Percentiles rank a stretch among this genome's conserved stretches.
Evolutionary conservation across 83 land plant genomes (phyloP).

Genomic region (Picea engelmannii): DNA sequence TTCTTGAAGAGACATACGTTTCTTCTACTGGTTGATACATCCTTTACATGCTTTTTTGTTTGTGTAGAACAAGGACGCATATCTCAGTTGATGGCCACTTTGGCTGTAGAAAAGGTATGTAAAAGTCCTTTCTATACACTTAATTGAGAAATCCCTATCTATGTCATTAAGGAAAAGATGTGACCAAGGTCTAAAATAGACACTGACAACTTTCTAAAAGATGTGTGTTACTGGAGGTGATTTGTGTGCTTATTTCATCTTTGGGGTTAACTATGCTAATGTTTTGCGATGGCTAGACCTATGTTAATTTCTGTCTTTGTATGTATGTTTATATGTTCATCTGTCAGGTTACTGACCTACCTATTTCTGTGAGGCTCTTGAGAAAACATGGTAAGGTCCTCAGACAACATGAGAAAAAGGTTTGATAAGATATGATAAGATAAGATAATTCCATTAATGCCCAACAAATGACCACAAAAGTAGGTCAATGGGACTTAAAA

Average conservation of each 20-base stretch:
- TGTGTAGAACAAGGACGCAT: neutral
- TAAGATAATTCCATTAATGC: too few relatives aligned
- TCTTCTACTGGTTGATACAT: neutral
- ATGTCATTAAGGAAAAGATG: neutral
- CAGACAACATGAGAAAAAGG: neutral
- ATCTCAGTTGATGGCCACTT: neutral
- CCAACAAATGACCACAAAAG: too few relatives aligned
- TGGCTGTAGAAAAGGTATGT: conserved; percentile 13
- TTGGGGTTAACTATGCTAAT: neutral
- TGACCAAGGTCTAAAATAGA: neutral
- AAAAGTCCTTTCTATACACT: neutral
- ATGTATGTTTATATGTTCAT: neutral
- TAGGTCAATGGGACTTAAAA: too few relatives aligned
- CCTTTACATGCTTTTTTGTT: neutral
- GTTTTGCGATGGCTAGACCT: neutral
- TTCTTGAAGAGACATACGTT: neutral
- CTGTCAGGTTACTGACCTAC: neutral
- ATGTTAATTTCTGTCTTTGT: neutral
- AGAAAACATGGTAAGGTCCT: neutral
- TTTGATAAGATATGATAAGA: too few relatives aligned
- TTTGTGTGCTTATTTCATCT: neutral
- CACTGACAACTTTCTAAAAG: neutral
- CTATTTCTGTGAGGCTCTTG: neutral
- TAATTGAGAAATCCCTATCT: neutral
- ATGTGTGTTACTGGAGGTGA: neutral